These are phyloP conservation scores for Coffea canephora DNA, from an alignment of 257 asterid genomes.

Conservation along the genomic window DNA sequence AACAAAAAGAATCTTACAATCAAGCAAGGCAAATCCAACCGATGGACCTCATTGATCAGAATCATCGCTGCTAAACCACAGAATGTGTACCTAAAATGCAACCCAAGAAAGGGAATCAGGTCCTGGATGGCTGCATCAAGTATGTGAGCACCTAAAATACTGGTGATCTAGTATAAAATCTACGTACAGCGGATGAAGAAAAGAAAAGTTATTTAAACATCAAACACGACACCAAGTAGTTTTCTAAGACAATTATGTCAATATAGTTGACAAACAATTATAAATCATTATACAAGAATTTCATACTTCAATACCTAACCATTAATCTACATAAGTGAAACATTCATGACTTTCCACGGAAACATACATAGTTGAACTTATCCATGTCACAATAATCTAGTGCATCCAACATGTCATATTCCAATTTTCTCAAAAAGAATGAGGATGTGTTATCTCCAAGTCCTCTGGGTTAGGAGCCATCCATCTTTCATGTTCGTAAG, in stretches of 20 bases:
- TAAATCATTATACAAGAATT: background rate
- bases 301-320: background rate
- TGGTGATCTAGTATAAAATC: background rate
- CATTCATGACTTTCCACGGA: background rate
- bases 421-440: background rate
- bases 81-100: conserved; percentile 64
- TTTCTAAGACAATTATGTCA: too few relatives aligned
- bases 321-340: too few relatives aligned
- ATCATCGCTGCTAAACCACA: conserved; percentile 98
- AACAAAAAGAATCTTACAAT: conserved; percentile 51
- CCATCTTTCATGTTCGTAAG: background rate
- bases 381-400: background rate
- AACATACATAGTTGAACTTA: background rate
- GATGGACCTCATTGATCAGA: conserved; percentile 73
- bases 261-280: background rate
- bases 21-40: conserved; percentile 72
- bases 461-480: background rate
- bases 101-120: conserved; percentile 18
- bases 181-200: background rate
- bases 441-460: background rate
- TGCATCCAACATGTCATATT: background rate
- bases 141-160: background rate
- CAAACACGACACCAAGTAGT: background rate
- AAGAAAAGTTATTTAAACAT: background rate
- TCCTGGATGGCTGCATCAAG: background rate